phyloP scores from a whole-genome alignment of 139 green algal species.

The Diplosphaera chodatii region DNA sequence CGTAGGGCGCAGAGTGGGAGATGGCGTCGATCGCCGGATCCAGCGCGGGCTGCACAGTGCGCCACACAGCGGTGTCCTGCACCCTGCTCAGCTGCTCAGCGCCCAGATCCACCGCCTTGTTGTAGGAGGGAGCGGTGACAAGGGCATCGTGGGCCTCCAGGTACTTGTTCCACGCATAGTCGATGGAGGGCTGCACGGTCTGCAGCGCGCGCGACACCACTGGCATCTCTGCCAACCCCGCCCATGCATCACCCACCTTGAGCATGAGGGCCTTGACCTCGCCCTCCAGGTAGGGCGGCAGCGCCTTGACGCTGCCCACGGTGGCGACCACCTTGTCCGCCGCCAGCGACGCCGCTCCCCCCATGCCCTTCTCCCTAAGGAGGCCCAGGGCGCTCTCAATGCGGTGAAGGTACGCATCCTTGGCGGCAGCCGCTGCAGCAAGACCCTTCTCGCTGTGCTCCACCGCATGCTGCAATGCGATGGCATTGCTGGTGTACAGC shows the following conservation, averaged over 20 bases:
- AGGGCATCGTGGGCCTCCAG: constrained; percentile 14
- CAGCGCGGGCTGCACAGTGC: not conserved
- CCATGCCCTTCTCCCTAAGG: not conserved
- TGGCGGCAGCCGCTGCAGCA: not conserved
- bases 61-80: not conserved
- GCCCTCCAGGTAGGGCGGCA: not conserved
- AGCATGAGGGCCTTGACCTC: not conserved
- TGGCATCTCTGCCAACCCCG: not conserved
- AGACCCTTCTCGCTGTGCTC: not conserved
- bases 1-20: constrained; percentile 16
- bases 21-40: constrained; percentile 22
- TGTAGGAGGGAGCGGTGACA: constrained; percentile 13
- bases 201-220: constrained; percentile 1
- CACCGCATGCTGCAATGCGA: not conserved
- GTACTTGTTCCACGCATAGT: constrained; percentile 19
- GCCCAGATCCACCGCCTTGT: not conserved
- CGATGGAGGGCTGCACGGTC: constrained; percentile 12
- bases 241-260: not conserved
- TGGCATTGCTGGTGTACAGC: not conserved
- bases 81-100: not conserved
- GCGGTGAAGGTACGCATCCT: not conserved
- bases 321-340: not conserved
- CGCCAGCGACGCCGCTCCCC: not conserved
- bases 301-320: not conserved
- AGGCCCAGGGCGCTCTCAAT: not conserved